phyloP scores from a whole-genome alignment of 805 yeast genomes.

The Saccharomycopsis synnaedendra region DNA sequence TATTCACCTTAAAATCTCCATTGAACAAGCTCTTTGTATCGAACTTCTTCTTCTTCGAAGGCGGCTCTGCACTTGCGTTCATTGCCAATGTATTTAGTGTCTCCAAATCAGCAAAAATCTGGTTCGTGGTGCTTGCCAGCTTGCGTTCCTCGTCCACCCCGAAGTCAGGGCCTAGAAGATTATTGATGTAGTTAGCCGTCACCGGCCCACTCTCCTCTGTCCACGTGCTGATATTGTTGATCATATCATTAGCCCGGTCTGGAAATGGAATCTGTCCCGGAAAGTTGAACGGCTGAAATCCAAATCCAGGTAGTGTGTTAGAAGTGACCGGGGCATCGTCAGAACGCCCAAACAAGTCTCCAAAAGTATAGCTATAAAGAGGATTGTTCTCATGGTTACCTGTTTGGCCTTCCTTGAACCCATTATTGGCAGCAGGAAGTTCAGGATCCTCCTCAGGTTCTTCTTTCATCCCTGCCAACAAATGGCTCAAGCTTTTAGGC shows the following conservation, averaged over 20 bases:
- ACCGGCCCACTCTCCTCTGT: conserved; percentile 34
- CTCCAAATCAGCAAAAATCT: conserved; percentile 7
- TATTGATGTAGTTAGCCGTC: conserved; percentile 16
- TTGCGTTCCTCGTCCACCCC: conserved; percentile 14
- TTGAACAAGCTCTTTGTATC: conserved; percentile 11
- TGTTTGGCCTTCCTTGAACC: neutral
- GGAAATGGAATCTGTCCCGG: conserved; percentile 18
- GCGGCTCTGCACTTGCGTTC: conserved; percentile 1
- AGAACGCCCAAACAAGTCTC: conserved; percentile 2
- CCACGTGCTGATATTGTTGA: conserved; percentile 50
- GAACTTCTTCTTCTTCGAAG: conserved; percentile 3
- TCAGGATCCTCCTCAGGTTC: neutral
- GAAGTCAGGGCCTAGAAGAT: conserved; percentile 6
- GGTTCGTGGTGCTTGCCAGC: neutral
- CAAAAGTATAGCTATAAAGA: conserved; percentile 2
- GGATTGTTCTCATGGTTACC: neutral
- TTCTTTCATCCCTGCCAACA: conserved; percentile 25
- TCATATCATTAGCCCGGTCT: conserved; percentile 47
- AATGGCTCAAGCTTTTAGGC: conserved; percentile 42
- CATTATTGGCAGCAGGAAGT: neutral
- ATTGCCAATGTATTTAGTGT: conserved; percentile 18
- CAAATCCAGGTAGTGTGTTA: neutral
- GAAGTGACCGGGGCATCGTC: neutral
- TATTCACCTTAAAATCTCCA: conserved; percentile 4
- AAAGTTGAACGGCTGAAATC: neutral